These are phyloP conservation scores for Achaetomiella virescens DNA, from an alignment of 495 filamentous ascomycete species.

Conservation along the genomic window DNA sequence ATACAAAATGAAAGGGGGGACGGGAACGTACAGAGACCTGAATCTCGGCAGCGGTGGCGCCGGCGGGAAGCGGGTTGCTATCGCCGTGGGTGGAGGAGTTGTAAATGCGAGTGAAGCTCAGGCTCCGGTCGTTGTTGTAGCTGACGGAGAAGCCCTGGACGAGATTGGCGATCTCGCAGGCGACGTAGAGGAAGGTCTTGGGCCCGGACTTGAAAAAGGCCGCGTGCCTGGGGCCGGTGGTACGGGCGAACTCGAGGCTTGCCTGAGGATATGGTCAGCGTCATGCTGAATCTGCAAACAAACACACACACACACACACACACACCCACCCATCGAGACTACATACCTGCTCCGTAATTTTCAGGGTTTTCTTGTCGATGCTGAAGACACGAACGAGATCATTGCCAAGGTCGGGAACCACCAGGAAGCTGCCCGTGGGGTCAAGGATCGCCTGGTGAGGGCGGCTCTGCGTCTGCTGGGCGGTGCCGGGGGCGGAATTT, in stretches of 20 bases:
- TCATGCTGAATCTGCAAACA: background rate
- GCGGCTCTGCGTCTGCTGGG: conserved; percentile 59
- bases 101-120: conserved; percentile 43
- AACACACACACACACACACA: too few species aligned
- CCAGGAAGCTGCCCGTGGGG: conserved; percentile 56
- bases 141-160: conserved; percentile 53
- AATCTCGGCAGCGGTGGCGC: conserved; percentile 53
- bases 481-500: conserved; percentile 41
- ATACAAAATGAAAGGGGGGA: background rate
- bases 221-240: conserved; percentile 63
- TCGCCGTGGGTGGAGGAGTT: conserved; percentile 42
- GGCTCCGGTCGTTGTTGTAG: conserved; percentile 39
- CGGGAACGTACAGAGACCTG: conserved; percentile 46
- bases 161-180: conserved; percentile 55
- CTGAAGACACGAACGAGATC: conserved; percentile 62
- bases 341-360: conserved; percentile 23
- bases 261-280: background rate
- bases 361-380: conserved; percentile 40
- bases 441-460: conserved; percentile 67
- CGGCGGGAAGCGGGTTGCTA: conserved; percentile 24
- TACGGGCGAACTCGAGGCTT: conserved; percentile 24
- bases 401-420: conserved; percentile 66
- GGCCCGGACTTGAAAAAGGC: conserved; percentile 47
- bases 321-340: too few species aligned
- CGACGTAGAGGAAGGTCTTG: conserved; percentile 54